Base-by-base conservation (phyloP, 176 grass and related monocot genomes). In the Thinopyrum elongatum region DNA sequence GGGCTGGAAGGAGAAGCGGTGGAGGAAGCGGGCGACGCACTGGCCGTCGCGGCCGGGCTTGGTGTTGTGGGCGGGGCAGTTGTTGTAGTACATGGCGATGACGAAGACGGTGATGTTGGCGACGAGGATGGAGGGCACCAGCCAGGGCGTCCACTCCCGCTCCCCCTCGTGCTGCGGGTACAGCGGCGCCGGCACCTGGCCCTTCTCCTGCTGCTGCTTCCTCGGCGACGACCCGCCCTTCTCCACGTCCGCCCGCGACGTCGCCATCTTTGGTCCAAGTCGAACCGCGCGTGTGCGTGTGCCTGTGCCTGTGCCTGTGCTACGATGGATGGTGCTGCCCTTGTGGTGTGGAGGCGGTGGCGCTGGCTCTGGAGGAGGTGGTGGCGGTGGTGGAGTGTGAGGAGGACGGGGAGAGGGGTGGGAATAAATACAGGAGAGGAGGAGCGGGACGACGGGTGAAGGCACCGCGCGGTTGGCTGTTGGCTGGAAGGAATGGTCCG, bases 11-110 rank as follows among this genome's bases (percentile, higher is more conserved):
- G 86, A 77, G 64, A 99, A 89, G 10, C 97, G 90, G 65, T 15
- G 66, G 72, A 99, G 80, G 79, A 92, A 99, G 2, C 53, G 51
- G 0, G 80, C 97, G 84, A 99, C 63, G 83, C 97, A 99, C 78
- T 91, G 81, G 65, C 84, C 86, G 58, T 31, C 83, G 31, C 61
- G 60, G 5, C 66, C 1, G 0, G 33, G 26, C 17, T 0, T 71
- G 34, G 19, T 16, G 17, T 72, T 19, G 79, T 91, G 82, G 22
- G 13, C 35, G 65, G 96, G 97, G 87, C 97, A 99, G 82, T 96
- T 94, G 92, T 99, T 99, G 77, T 68, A 74, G 91, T 99, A 99
- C 97, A 99, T 99, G 89, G 70, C 74, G 84, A 88, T 7, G 26
- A 85, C 77, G 87, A 99, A 96, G 94, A 99, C 78, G 62, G 73